A percentile compares a stretch with the other conserved stretches of the same genome.
Conservation (phyloP, 768 basidiomycete genomes). For the Filobasidium floriforme region DNA sequence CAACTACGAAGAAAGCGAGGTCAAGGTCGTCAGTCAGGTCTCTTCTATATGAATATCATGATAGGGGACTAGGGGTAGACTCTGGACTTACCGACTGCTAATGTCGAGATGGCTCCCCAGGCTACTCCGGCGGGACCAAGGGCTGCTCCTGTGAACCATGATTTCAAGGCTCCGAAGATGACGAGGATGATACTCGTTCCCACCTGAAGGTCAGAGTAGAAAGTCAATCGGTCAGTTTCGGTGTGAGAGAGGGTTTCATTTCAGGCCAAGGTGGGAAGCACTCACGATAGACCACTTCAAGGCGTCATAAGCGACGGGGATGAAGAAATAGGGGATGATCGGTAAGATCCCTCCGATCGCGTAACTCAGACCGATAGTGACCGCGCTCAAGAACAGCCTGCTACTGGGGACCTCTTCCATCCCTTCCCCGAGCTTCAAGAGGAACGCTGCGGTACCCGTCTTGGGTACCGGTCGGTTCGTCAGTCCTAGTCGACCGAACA, state of each 20-base stretch:
- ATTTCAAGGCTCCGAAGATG: slow-evolving; percentile 83
- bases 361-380: slow-evolving; percentile 89
- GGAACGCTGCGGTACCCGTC: slow-evolving; percentile 77
- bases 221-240: not conserved
- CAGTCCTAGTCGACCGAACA: slow-evolving; percentile 16
- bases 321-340: slow-evolving; percentile 85
- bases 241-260: no score
- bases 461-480: slow-evolving; percentile 47
- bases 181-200: slow-evolving; percentile 79
- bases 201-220: not conserved
- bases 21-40: not conserved
- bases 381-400: slow-evolving; percentile 45
- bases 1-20: slow-evolving; percentile 1
- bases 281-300: slow-evolving; percentile 52
- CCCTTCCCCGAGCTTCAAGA: slow-evolving; percentile 93
- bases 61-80: not conserved
- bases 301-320: slow-evolving; percentile 56
- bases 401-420: slow-evolving; percentile 81
- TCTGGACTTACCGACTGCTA: slow-evolving; percentile 10
- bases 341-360: slow-evolving; percentile 89
- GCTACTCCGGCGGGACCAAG: slow-evolving; percentile 11
- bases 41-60: not conserved
- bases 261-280: no score
- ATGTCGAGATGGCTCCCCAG: slow-evolving; percentile 17
- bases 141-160: slow-evolving; percentile 59